phyloP scores from a whole-genome alignment of 805 yeast genomes.

The Trichomonascus vanleenenianus region DNA sequence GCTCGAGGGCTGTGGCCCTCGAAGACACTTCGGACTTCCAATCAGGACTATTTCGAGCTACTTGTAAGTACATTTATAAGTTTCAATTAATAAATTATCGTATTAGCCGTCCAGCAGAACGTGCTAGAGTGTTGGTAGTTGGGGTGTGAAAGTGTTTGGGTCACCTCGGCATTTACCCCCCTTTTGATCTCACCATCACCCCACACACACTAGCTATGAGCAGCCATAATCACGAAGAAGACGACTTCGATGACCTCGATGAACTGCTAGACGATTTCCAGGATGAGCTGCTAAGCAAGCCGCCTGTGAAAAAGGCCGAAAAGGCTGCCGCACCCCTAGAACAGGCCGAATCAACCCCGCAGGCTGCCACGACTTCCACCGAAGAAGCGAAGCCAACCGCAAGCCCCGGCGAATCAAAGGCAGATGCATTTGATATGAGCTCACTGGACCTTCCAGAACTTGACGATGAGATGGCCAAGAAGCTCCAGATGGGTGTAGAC shows the following conservation, averaged over 20 bases:
- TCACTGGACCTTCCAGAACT: constrained; percentile 23
- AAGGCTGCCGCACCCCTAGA: background rate
- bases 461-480: constrained; percentile 32
- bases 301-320: constrained; percentile 35
- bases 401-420: background rate
- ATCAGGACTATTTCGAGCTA: too few species aligned
- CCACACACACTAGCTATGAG: background rate
- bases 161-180: background rate
- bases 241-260: constrained; percentile 25
- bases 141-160: too few species aligned
- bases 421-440: too few species aligned
- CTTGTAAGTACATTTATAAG: too few species aligned
- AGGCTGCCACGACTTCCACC: background rate
- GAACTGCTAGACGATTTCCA: constrained; percentile 77
- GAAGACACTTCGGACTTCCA: too few species aligned
- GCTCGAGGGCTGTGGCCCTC: too few species aligned
- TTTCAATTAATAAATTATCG: too few species aligned
- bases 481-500: constrained; percentile 32
- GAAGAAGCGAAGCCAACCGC: background rate
- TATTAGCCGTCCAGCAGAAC: too few species aligned
- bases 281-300: constrained; percentile 55
- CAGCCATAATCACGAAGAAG: constrained; percentile 15
- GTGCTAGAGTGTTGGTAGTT: too few species aligned
- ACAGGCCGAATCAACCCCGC: background rate
- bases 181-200: background rate